phyloP scores from a whole-genome alignment of 306 rosid species.

The Cucumis melo region DNA sequence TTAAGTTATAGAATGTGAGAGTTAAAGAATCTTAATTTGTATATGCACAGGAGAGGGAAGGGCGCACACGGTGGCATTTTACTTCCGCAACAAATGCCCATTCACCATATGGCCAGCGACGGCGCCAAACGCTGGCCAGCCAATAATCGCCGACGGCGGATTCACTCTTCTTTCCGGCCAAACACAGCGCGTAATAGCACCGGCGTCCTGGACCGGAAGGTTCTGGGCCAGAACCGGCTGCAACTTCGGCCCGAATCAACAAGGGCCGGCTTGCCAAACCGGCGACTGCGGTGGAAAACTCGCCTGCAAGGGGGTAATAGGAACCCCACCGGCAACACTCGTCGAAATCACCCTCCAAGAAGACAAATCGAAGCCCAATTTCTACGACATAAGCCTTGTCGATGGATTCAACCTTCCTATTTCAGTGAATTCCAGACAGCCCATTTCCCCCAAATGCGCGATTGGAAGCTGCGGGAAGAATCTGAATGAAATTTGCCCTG shows the following conservation, averaged over 20 bases:
- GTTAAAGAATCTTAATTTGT: background rate
- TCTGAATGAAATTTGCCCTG: conserved; percentile 40
- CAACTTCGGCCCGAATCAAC: conserved; percentile 30
- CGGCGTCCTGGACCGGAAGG: conserved; percentile 81
- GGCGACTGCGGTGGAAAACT: conserved; percentile 75
- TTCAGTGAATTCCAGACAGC: conserved; percentile 20
- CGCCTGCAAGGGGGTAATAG: conserved; percentile 70
- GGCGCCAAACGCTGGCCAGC: conserved; percentile 59
- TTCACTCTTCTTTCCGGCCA: conserved; percentile 55
- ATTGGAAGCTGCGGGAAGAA: conserved; percentile 51
- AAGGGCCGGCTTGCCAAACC: conserved; percentile 49
- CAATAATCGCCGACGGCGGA: conserved; percentile 69
- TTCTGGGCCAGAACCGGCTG: conserved; percentile 89
- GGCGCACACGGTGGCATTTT: conserved; percentile 35
- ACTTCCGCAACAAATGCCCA: conserved; percentile 57
- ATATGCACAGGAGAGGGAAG: conserved; percentile 27
- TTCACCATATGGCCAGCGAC: conserved; percentile 90
- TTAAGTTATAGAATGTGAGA: too few species aligned
- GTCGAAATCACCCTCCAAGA: conserved; percentile 50
- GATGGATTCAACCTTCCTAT: conserved; percentile 78
- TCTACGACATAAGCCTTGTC: conserved; percentile 70
- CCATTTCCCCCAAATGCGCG: conserved; percentile 22
- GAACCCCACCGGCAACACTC: conserved; percentile 74
- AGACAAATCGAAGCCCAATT: conserved; percentile 39
- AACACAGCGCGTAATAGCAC: conserved; percentile 28